A percentile compares a stretch with the other conserved stretches of the same genome.
phyloP scores from a whole-genome alignment of 2,329 filamentous ascomycete genomes.

The Pseudopithomyces maydicus region DNA sequence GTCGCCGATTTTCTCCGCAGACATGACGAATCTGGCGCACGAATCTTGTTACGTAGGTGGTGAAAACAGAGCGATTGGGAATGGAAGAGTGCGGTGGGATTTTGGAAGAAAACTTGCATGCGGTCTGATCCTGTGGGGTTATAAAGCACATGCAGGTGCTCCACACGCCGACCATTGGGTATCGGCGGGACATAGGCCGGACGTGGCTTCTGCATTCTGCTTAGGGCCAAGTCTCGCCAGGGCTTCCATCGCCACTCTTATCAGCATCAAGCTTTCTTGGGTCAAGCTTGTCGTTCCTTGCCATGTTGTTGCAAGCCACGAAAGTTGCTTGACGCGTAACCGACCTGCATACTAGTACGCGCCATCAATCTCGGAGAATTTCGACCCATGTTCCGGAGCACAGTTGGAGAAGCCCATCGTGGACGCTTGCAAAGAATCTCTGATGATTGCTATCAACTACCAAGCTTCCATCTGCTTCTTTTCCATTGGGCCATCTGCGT shows the following conservation, averaged over 20 bases:
- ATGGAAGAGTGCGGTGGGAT: not conserved
- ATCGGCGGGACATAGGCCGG: slow-evolving; percentile 10
- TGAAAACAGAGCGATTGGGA: not conserved
- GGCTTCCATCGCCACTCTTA: slow-evolving; percentile 19
- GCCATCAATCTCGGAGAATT: not conserved
- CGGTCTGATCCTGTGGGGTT: slow-evolving; percentile 7
- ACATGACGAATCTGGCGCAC: slow-evolving; percentile 13
- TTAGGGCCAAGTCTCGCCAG: slow-evolving; percentile 14
- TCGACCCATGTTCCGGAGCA: too few species aligned
- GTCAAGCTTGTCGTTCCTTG: slow-evolving; percentile 8
- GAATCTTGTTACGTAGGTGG: not conserved
- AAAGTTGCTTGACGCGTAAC: not conserved
- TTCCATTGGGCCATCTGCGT: too few species aligned
- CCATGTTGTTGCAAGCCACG: not conserved
- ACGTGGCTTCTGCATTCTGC: slow-evolving; percentile 15
- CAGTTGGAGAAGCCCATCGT: too few species aligned
- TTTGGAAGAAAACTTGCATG: slow-evolving; percentile 4
- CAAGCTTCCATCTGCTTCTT: too few species aligned
- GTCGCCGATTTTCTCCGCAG: slow-evolving; percentile 20
- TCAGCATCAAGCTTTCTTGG: slow-evolving; percentile 22
- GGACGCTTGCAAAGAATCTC: too few species aligned
- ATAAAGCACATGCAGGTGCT: slow-evolving; percentile 1
- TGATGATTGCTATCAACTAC: too few species aligned
- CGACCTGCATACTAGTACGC: not conserved
- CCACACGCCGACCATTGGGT: slow-evolving; percentile 4